Conservation (phyloP, 495 filamentous ascomycete genomes). For the Astrothelium macrocarpum region DNA sequence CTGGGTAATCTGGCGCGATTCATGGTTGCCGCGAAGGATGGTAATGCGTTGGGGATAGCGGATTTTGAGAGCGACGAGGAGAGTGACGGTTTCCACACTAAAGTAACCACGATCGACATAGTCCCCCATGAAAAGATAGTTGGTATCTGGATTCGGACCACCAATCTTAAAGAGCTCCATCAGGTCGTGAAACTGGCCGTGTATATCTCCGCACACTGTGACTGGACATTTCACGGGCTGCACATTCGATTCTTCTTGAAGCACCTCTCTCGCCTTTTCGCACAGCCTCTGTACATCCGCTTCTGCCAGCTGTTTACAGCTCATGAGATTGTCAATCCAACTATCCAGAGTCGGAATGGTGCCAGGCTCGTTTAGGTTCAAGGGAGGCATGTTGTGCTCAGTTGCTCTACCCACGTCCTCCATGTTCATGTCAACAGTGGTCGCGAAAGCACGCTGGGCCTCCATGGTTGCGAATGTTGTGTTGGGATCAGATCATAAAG, state of each 20-base stretch:
- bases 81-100: conserved; percentile 90
- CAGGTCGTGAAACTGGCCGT: conserved; percentile 56
- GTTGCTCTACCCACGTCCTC: conserved; percentile 85
- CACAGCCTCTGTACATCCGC: conserved; percentile 91
- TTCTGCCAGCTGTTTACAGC: conserved; percentile 94
- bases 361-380: conserved; percentile 58
- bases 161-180: conserved; percentile 30
- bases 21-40: conserved; percentile 93
- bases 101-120: conserved; percentile 97
- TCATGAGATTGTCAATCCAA: conserved; percentile 98
- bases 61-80: conserved; percentile 90
- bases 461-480: neutral
- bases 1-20: conserved; percentile 94
- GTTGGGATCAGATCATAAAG: neutral
- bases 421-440: conserved; percentile 79
- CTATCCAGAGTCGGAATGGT: conserved; percentile 90
- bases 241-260: conserved; percentile 96
- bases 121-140: conserved; percentile 65
- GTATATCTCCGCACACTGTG: conserved; percentile 39
- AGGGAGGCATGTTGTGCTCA: conserved; percentile 55
- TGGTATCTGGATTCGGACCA: conserved; percentile 26
- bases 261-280: conserved; percentile 93
- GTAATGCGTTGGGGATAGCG: conserved; percentile 94
- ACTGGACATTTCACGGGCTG: conserved; percentile 67
- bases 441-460: conserved; percentile 1